A percentile compares a stretch with the other conserved stretches of the same genome.
Evolutionary conservation across 208 protist species (phyloP).

Genomic region (Crithidia fasciculata): DNA sequence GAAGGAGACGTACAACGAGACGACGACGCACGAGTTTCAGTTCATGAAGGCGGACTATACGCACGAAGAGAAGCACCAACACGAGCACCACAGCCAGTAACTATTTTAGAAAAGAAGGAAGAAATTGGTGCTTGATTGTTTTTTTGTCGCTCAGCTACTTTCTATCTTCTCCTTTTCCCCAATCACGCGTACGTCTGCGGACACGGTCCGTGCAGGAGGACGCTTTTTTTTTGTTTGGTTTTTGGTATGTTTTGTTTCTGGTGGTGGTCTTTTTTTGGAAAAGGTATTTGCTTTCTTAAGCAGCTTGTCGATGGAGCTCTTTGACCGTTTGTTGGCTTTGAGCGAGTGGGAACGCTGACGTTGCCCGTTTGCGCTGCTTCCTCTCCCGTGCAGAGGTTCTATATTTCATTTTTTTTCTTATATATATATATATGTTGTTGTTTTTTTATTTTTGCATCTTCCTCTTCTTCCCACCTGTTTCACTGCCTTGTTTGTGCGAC

Average conservation of each 20-base stretch:
- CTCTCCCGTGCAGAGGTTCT: background rate
- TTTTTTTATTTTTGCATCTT: background rate
- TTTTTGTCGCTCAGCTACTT: constrained; percentile 8
- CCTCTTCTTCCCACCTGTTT: background rate
- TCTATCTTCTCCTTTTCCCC: background rate
- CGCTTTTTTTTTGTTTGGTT: constrained; percentile 10
- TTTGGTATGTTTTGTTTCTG: background rate
- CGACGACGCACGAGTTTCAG: constrained; percentile 67
- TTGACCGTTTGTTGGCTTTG: too few relatives aligned
- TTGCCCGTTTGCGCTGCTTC: too few relatives aligned
- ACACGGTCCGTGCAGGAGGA: too few relatives aligned
- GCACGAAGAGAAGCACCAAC: constrained; percentile 21
- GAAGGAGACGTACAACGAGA: constrained; percentile 70
- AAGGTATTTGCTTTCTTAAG: too few relatives aligned
- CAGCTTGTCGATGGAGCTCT: too few relatives aligned
- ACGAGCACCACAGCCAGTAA: constrained; percentile 11
- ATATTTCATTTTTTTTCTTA: background rate
- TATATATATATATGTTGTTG: background rate
- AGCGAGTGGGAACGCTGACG: too few relatives aligned
- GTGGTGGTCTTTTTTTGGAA: too few relatives aligned
- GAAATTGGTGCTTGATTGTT: too few relatives aligned
- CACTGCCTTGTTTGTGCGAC: too few relatives aligned
- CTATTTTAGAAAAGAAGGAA: too few relatives aligned
- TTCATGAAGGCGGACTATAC: constrained; percentile 42
- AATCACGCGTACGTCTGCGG: too few relatives aligned